Evolutionary conservation across 2,329 filamentous ascomycete genomes (phyloP).

Genomic region (Penicillium concentricum): DNA sequence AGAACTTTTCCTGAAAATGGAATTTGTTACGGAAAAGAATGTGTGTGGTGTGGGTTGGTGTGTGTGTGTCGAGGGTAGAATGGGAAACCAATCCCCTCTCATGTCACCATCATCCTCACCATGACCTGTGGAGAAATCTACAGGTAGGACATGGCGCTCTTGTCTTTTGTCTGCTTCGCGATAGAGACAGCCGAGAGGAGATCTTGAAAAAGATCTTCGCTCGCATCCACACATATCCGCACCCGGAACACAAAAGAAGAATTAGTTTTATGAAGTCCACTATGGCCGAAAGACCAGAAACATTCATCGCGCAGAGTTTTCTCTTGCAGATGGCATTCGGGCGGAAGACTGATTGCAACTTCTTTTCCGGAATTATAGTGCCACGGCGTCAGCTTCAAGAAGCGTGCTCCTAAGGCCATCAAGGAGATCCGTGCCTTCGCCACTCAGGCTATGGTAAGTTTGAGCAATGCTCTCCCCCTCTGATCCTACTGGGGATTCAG

Average conservation of each 20-base stretch:
- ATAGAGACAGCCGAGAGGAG: constrained; percentile 7
- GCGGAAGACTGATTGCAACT: constrained; percentile 65
- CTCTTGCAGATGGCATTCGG: constrained; percentile 49
- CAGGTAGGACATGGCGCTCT: constrained; percentile 6
- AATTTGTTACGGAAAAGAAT: constrained; percentile 19
- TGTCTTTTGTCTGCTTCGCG: constrained; percentile 5
- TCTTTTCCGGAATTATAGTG: constrained; percentile 61
- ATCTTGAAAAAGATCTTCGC: constrained; percentile 11
- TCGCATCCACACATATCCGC: constrained; percentile 15
- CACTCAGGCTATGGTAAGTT: constrained; percentile 88
- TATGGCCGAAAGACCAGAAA: constrained; percentile 44
- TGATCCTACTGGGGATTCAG: neutral
- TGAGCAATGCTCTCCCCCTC: constrained; percentile 11
- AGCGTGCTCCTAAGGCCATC: constrained; percentile 96
- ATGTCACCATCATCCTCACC: constrained; percentile 10
- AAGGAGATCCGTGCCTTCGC: constrained; percentile 99
- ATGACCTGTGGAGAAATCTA: constrained; percentile 12
- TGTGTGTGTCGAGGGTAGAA: constrained; percentile 1
- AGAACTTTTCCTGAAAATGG: constrained; percentile 19
- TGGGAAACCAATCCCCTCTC: constrained; percentile 5
- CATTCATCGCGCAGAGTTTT: constrained; percentile 25
- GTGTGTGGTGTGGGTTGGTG: constrained; percentile 13
- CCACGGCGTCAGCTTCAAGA: constrained; percentile 98
- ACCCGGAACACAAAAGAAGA: constrained; percentile 37
- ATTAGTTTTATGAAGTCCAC: constrained; percentile 73